Conservation (phyloP, 345 rosid species). For the Gossypium arboreum region DNA sequence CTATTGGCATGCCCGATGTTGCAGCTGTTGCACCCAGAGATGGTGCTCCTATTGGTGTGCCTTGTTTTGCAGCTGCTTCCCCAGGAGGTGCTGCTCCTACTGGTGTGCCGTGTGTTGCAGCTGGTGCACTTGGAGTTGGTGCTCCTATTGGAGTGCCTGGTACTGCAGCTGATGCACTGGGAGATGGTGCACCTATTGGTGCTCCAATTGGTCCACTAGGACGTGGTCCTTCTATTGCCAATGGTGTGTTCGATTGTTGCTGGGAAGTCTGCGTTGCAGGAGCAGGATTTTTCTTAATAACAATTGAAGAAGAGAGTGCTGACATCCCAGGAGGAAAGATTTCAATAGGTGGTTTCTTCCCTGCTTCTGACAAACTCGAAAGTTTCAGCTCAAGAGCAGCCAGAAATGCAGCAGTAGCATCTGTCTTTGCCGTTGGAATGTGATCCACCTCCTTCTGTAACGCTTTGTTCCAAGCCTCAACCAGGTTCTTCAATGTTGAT, state of each 20-base stretch:
- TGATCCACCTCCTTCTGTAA: constrained; percentile 85
- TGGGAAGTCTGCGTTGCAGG: constrained; percentile 40
- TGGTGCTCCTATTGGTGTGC: not conserved
- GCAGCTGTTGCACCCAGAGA: not conserved
- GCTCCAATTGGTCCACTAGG: constrained; percentile 33
- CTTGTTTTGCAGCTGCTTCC: not conserved
- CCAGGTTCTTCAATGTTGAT: constrained; percentile 81
- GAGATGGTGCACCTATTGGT: constrained; percentile 35
- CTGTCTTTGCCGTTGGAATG: constrained; percentile 67
- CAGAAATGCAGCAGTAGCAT: constrained; percentile 89
- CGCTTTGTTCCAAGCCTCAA: constrained; percentile 83
- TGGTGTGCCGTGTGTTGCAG: not conserved
- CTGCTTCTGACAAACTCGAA: constrained; percentile 81
- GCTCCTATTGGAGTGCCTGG: not conserved
- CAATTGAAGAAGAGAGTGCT: constrained; percentile 64
- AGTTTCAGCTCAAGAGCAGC: constrained; percentile 88
- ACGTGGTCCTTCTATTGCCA: constrained; percentile 60
- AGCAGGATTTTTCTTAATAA: constrained; percentile 64
- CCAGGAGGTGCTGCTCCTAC: not conserved
- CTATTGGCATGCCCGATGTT: not conserved
- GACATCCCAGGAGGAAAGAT: constrained; percentile 96
- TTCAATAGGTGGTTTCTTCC: constrained; percentile 79
- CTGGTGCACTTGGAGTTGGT: not conserved
- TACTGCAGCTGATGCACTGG: constrained; percentile 34
- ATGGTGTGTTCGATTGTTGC: constrained; percentile 56